Conservation (phyloP, 202 grass and related monocot genomes). For the Schoenoplectus tabernaemontani region DNA sequence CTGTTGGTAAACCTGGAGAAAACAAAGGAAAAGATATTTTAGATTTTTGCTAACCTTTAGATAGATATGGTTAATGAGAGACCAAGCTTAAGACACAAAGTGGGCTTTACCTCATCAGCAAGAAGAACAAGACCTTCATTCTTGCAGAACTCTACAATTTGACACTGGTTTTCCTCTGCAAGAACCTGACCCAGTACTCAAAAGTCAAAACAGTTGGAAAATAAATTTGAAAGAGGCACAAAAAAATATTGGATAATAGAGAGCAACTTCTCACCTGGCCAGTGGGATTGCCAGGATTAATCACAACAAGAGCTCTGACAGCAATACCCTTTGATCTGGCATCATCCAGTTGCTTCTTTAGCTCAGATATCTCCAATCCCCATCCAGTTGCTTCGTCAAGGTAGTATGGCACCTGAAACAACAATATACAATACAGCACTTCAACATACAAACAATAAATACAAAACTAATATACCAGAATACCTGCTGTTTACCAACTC, state of each 20-base stretch:
- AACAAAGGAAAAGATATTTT: conserved; percentile 12
- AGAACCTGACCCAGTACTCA: conserved; percentile 57
- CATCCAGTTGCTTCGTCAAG: conserved; percentile 86
- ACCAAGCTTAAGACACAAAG: not conserved
- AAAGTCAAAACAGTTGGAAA: not conserved
- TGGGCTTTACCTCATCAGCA: conserved; percentile 62
- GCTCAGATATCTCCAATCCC: conserved; percentile 81
- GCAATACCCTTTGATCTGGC: conserved; percentile 72
- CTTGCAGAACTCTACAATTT: conserved; percentile 89
- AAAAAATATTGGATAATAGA: conserved; percentile 14
- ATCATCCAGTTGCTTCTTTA: conserved; percentile 86
- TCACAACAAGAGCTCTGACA: conserved; percentile 86
- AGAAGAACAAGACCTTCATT: conserved; percentile 89
- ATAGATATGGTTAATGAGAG: not conserved
- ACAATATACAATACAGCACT: conserved; percentile 13
- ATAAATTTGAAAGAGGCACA: conserved; percentile 16
- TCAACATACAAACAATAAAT: not conserved
- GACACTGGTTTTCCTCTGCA: conserved; percentile 68
- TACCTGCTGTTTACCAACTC: not conserved
- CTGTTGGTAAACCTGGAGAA: conserved; percentile 86
- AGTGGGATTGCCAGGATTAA: conserved; percentile 98
- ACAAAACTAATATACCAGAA: not conserved
- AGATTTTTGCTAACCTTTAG: not conserved
- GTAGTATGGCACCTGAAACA: conserved; percentile 90
- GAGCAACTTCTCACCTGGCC: conserved; percentile 53